Conservation (phyloP, 2,329 filamentous ascomycete genomes). For the Fusarium algeriense region DNA sequence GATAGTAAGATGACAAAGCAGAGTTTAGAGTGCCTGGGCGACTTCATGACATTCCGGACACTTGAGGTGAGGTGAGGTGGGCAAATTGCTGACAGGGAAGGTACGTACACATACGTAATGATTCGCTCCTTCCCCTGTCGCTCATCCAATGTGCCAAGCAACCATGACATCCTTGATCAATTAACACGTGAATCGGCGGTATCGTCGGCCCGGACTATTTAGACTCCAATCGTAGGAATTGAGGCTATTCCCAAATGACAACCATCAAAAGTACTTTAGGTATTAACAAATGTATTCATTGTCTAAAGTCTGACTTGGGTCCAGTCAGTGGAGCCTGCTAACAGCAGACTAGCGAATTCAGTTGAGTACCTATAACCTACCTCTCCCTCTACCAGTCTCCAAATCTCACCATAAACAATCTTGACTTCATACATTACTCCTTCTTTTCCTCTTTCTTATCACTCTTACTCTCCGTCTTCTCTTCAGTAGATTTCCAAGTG, state of each 20-base stretch:
- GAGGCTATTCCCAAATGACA: slow-evolving; percentile 32
- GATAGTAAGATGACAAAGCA: slow-evolving; percentile 26
- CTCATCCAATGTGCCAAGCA: slow-evolving; percentile 11
- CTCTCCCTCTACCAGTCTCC: not conserved
- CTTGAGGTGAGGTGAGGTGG: slow-evolving; percentile 2
- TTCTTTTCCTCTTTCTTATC: not conserved
- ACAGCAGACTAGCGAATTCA: not conserved
- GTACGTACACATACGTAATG: slow-evolving; percentile 45
- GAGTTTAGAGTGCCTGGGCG: slow-evolving; percentile 27
- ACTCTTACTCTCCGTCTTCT: not conserved
- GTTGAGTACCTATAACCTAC: not conserved
- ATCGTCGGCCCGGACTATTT: slow-evolving; percentile 10
- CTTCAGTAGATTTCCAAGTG: not conserved
- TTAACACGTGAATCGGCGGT: slow-evolving; percentile 21
- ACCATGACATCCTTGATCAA: slow-evolving; percentile 3
- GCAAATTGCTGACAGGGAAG: slow-evolving; percentile 38
- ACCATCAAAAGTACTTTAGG: not conserved
- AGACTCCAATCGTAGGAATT: not conserved
- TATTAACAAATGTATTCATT: not conserved
- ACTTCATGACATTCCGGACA: slow-evolving; percentile 44
- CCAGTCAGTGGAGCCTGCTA: not conserved
- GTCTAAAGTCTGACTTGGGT: not conserved
- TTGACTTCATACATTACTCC: not conserved
- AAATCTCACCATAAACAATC: not conserved
- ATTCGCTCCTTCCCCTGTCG: slow-evolving; percentile 23